Base-by-base conservation (phyloP, 2,329 filamentous ascomycete genomes). In the Neonectria faginata region DNA sequence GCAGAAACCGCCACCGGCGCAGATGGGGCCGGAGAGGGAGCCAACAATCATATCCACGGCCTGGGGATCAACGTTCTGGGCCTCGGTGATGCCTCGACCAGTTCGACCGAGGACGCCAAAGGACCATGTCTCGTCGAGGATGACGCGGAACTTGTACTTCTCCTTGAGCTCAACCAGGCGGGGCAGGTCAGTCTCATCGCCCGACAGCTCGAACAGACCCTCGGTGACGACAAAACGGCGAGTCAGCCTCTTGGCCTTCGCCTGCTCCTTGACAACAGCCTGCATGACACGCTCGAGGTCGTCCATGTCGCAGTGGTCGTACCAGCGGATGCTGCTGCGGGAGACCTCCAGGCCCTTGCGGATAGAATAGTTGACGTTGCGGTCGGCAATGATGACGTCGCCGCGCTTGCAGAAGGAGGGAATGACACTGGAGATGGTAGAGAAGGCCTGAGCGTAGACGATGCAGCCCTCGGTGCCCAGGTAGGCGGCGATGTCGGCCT, bases 21-120 rank as follows among this genome's bases (percentile, higher is more conserved):
- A 96, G 41, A 99, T 85, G 16, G 94, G 92, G 2, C 96, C 95
- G 12, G 95, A 90, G 50, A 99, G 88, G 39, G 93, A 97, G 47
- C 97, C 96, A 57, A 98, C 88, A 70, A 99, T 95, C 94, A 99
- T 97, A 82, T 99, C 96, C 54, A 99, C 90, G 76, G 97, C 92
- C 10, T 91, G 89, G 0, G 95, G 90, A 77, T 98, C 96, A 18
- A 99, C 95, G 73, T 98, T 97, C 76, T 98, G 96, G 6, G 95
- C 93, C 82, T 99, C 97, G 0, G 96, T 98, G 42, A 98, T 85
- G 64, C 96, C 96, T 57, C 94, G 91, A 20, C 96, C 97, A 27
- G 93, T 97, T 66, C 94, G 88, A 52, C 96, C 96, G 5, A 99
- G 87, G 18, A 98, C 92, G 65, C 95, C 97, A 77, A 98, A 99